Evolutionary conservation across 2,329 filamentous ascomycete genomes (phyloP).

Genomic region (Plectosphaerella cucumerina): DNA sequence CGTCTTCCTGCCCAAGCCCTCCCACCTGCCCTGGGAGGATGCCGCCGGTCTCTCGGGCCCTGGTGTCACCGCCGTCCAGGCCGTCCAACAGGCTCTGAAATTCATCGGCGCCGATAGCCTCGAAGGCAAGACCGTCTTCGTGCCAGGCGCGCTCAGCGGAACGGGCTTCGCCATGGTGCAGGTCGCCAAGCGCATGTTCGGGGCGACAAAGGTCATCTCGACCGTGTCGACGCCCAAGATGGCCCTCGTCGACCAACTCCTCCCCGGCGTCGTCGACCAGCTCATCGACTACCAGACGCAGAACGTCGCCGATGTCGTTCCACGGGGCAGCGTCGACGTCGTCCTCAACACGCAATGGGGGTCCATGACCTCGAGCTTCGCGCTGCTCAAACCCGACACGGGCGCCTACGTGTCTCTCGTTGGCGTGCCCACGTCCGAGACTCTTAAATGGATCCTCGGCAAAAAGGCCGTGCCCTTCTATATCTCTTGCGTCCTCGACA

Average conservation of each 20-base stretch:
- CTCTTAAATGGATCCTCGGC: slow-evolving; percentile 22
- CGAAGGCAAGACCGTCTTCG: slow-evolving; percentile 45
- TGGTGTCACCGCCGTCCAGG: slow-evolving; percentile 39
- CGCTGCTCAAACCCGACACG: slow-evolving; percentile 27
- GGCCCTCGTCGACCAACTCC: slow-evolving; percentile 32
- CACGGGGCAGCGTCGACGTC: slow-evolving; percentile 42
- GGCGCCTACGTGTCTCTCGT: slow-evolving; percentile 38
- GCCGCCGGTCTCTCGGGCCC: slow-evolving; percentile 30
- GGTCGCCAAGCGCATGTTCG: slow-evolving; percentile 45
- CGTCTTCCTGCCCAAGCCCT: slow-evolving; percentile 28
- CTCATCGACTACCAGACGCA: slow-evolving; percentile 46
- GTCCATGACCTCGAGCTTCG: slow-evolving; percentile 32
- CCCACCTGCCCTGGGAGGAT: slow-evolving; percentile 26
- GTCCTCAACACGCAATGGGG: slow-evolving; percentile 43
- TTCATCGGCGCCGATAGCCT: slow-evolving; percentile 32
- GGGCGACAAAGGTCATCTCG: slow-evolving; percentile 41
- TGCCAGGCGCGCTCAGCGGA: slow-evolving; percentile 45
- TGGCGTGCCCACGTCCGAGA: slow-evolving; percentile 26
- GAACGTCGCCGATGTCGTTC: slow-evolving; percentile 30
- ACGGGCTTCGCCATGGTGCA: slow-evolving; percentile 43
- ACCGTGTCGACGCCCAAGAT: slow-evolving; percentile 51
- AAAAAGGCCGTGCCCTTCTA: slow-evolving; percentile 26
- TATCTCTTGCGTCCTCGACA: slow-evolving; percentile 27
- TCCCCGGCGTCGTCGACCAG: slow-evolving; percentile 42
- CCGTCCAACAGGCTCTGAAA: slow-evolving; percentile 32